Percentiles rank a stretch among this genome's conserved stretches.
Evolutionary conservation across 441 rosid genomes (phyloP).

Genomic region (Gossypium aridum): DNA sequence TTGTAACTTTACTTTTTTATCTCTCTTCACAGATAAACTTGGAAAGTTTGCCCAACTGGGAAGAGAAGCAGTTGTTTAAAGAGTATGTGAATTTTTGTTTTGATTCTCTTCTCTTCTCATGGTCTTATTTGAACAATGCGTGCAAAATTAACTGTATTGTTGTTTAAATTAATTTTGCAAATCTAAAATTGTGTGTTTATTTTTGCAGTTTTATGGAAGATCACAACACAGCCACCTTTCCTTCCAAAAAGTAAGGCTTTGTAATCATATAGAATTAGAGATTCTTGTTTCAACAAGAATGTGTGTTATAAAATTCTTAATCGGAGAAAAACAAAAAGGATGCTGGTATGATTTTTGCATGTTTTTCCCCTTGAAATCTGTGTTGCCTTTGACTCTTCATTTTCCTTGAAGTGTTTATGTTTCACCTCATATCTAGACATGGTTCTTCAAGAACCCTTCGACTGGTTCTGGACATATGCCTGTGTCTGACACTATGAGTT

Average conservation of each 20-base stretch:
- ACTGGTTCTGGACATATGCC: not conserved
- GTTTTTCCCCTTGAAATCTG: not conserved
- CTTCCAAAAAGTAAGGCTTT: conserved; percentile 79
- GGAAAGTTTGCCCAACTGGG: conserved; percentile 92
- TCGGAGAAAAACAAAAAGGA: not conserved
- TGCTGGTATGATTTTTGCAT: not conserved
- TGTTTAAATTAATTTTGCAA: not conserved
- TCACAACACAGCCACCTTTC: conserved; percentile 90
- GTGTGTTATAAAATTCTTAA: not conserved
- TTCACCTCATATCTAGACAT: not conserved
- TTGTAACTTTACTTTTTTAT: not conserved
- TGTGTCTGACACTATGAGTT: not conserved
- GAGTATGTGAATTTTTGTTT: conserved; percentile 20
- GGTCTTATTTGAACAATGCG: not conserved
- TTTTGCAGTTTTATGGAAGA: conserved; percentile 88
- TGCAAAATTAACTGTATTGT: not conserved
- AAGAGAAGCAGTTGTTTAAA: conserved; percentile 95
- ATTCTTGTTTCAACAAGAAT: not conserved
- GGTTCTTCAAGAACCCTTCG: not conserved
- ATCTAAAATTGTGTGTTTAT: conserved; percentile 7
- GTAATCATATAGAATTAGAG: not conserved
- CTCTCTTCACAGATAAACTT: conserved; percentile 60
- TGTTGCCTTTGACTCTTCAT: not conserved
- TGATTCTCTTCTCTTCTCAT: not conserved
- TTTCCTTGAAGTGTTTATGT: not conserved